Percentiles rank a stretch among this genome's conserved stretches.
Evolutionary conservation across 768 basidiomycete species (phyloP).

Genomic region (Collybiopsis luxurians): DNA sequence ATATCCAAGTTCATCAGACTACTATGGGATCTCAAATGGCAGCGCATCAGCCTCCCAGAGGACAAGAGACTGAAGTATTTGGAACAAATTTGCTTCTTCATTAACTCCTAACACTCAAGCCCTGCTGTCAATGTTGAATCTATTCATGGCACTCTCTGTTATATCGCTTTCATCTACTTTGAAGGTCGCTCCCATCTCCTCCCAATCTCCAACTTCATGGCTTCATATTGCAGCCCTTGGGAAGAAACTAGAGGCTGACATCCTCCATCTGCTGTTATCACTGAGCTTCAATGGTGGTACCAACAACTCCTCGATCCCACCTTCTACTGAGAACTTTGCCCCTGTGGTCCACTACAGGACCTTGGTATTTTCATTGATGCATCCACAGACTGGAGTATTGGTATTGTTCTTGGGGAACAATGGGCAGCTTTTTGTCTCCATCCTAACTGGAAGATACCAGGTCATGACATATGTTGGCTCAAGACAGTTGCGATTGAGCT

Average conservation of each 20-base stretch:
- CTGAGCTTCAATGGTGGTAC: constrained; percentile 33
- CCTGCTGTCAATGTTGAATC: constrained; percentile 11
- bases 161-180: constrained; percentile 28
- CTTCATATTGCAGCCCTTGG: constrained; percentile 17
- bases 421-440: constrained; percentile 17
- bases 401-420: constrained; percentile 5
- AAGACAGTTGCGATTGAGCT: constrained; percentile 12
- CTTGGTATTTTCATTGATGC: constrained; percentile 27
- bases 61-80: constrained; percentile 24
- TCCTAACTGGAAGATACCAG: constrained; percentile 11
- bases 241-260: constrained; percentile 7
- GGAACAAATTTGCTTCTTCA: constrained; percentile 12
- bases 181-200: constrained; percentile 24
- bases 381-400: constrained; percentile 25
- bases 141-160: constrained; percentile 29
- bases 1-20: constrained; percentile 17
- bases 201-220: constrained; percentile 21
- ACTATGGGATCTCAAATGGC: constrained; percentile 23
- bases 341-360: constrained; percentile 10
- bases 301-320: not conserved
- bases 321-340: constrained; percentile 12
- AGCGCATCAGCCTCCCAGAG: constrained; percentile 22
- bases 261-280: constrained; percentile 19
- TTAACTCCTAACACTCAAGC: not conserved
- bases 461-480: constrained; percentile 10